These are phyloP conservation scores for Xylariaceae sp. DNA, from an alignment of 2,329 filamentous ascomycete species.

Conservation along the genomic window DNA sequence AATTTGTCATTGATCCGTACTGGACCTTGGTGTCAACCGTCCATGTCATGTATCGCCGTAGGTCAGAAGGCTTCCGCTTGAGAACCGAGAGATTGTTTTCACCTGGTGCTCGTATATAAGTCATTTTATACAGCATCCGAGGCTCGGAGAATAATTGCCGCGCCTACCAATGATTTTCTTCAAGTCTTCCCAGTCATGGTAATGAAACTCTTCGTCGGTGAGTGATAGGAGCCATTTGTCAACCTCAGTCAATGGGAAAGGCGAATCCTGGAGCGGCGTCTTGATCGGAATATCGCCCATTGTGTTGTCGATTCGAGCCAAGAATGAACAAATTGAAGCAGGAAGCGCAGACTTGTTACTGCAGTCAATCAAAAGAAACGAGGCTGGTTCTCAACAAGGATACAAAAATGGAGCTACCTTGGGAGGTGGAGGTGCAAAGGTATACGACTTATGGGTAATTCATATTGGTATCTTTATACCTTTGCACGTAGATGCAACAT, in stretches of 20 bases:
- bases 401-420: no score
- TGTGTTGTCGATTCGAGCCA: background rate
- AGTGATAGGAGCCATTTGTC: conserved; percentile 65
- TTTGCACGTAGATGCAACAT: no score
- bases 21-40: conserved; percentile 70
- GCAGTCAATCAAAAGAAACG: no score
- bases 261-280: conserved; percentile 46
- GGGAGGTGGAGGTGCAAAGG: no score
- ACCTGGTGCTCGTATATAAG: conserved; percentile 38
- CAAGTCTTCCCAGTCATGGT: conserved; percentile 76
- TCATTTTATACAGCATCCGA: conserved; percentile 39
- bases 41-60: conserved; percentile 81
- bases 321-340: background rate
- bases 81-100: conserved; percentile 72
- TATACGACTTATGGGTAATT: no score
- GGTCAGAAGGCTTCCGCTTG: conserved; percentile 79
- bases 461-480: no score
- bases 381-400: no score
- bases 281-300: conserved; percentile 48
- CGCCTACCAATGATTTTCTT: conserved; percentile 67
- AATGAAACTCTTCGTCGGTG: conserved; percentile 73
- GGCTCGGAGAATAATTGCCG: background rate
- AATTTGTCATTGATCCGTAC: conserved; percentile 82
- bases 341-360: conserved; percentile 5
- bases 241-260: conserved; percentile 65